Evolutionary conservation across 768 basidiomycete species (phyloP).

Genomic region (Psilocybe cubensis): DNA sequence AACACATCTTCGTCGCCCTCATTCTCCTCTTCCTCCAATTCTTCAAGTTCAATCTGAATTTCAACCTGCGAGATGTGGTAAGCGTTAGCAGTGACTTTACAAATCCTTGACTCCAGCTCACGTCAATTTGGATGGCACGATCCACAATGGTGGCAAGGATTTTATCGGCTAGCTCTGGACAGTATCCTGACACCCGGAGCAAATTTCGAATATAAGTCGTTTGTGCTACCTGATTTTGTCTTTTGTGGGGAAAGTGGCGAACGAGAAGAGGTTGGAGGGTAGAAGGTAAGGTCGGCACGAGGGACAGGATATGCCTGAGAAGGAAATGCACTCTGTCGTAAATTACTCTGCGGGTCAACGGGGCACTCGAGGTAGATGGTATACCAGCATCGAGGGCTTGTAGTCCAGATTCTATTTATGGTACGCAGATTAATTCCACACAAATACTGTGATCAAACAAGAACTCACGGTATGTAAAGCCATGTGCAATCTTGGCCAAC

Average conservation of each 20-base stretch:
- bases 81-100: neutral
- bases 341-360: slow-evolving; percentile 79
- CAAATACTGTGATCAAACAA: slow-evolving; percentile 1
- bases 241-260: slow-evolving; percentile 91
- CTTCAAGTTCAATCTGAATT: slow-evolving; percentile 94
- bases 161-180: slow-evolving; percentile 83
- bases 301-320: slow-evolving; percentile 81
- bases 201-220: slow-evolving; percentile 92
- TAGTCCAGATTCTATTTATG: slow-evolving; percentile 65
- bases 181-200: slow-evolving; percentile 82
- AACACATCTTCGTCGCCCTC: slow-evolving; percentile 63
- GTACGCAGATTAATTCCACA: slow-evolving; percentile 7
- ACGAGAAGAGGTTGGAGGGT: slow-evolving; percentile 85
- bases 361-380: slow-evolving; percentile 66
- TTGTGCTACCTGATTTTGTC: slow-evolving; percentile 79
- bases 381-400: slow-evolving; percentile 60
- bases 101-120: slow-evolving; percentile 46
- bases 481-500: slow-evolving; percentile 79
- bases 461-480: slow-evolving; percentile 84
- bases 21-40: slow-evolving; percentile 74
- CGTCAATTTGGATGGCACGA: slow-evolving; percentile 95
- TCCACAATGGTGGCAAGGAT: slow-evolving; percentile 89
- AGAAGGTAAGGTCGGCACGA: slow-evolving; percentile 90
- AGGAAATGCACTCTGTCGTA: slow-evolving; percentile 89
- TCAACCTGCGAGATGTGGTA: slow-evolving; percentile 65